These are phyloP conservation scores for Solanum aculeatissimum DNA, from an alignment of 305 asterid genomes.

Conservation along the genomic window DNA sequence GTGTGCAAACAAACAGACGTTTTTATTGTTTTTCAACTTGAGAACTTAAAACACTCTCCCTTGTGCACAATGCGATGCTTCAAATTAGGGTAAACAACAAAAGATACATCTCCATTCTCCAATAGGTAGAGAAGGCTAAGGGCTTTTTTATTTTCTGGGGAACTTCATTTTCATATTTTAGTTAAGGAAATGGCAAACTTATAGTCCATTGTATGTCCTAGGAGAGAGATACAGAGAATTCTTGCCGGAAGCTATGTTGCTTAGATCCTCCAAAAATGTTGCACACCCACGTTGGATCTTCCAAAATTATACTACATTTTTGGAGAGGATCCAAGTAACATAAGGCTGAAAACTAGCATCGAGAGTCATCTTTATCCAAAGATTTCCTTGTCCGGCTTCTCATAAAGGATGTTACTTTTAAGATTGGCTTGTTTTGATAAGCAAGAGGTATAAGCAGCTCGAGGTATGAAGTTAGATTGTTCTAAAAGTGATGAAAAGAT, in stretches of 20 bases:
- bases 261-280: background rate
- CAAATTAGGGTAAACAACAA: background rate
- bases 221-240: background rate
- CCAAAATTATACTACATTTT: background rate
- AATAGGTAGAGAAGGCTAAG: background rate
- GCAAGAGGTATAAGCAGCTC: background rate
- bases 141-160: background rate
- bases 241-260: background rate
- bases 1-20: background rate
- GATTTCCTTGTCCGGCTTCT: background rate
- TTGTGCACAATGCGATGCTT: background rate
- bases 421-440: background rate
- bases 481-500: background rate
- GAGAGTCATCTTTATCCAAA: background rate
- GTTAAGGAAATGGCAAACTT: background rate
- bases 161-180: background rate
- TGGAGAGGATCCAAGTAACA: background rate
- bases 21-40: background rate
- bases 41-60: background rate
- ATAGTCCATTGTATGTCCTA: background rate
- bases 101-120: background rate
- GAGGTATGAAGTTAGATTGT: background rate
- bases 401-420: background rate
- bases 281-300: background rate
- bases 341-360: background rate